Evolutionary conservation across 73 alveolate genomes (phyloP).

Genomic region (Blepharisma stoltei): DNA sequence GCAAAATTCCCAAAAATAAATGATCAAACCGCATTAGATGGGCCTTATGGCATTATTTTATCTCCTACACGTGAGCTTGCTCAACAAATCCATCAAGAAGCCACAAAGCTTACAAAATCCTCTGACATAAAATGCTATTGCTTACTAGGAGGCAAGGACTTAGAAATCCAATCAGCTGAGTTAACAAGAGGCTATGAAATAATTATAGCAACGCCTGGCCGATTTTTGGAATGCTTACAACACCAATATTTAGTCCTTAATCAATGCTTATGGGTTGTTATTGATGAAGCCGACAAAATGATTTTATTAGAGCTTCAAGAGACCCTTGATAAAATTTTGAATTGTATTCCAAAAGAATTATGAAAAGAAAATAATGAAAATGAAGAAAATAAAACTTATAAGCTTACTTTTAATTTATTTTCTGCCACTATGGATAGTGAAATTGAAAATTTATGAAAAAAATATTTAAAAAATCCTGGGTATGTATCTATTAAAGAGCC

Average conservation of each 20-base stretch:
- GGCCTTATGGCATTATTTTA: constrained; percentile 87
- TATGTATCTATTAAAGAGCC: not conserved
- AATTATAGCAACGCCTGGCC: constrained; percentile 93
- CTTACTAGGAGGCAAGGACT: constrained; percentile 53
- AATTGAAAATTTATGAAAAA: constrained; percentile 3
- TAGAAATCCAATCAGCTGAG: not conserved
- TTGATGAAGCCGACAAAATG: constrained; percentile 96
- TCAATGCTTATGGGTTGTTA: constrained; percentile 79
- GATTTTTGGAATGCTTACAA: constrained; percentile 77
- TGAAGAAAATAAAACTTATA: not conserved
- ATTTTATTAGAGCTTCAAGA: constrained; percentile 40
- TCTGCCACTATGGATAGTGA: constrained; percentile 22
- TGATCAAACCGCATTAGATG: constrained; percentile 52
- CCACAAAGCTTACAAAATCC: constrained; percentile 46
- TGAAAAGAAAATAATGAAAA: not conserved
- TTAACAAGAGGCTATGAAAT: constrained; percentile 74
- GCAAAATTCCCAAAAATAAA: constrained; percentile 73
- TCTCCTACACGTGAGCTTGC: constrained; percentile 98
- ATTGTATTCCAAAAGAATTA: not conserved
- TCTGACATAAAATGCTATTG: constrained; percentile 57
- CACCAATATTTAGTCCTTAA: constrained; percentile 49
- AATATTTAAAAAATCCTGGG: constrained; percentile 18
- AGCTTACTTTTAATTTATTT: constrained; percentile 1
- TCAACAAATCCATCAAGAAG: constrained; percentile 78
- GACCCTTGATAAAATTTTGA: constrained; percentile 1